Conservation (phyloP, 2,329 filamentous ascomycete genomes). For the Myrmaecium sp. region DNA sequence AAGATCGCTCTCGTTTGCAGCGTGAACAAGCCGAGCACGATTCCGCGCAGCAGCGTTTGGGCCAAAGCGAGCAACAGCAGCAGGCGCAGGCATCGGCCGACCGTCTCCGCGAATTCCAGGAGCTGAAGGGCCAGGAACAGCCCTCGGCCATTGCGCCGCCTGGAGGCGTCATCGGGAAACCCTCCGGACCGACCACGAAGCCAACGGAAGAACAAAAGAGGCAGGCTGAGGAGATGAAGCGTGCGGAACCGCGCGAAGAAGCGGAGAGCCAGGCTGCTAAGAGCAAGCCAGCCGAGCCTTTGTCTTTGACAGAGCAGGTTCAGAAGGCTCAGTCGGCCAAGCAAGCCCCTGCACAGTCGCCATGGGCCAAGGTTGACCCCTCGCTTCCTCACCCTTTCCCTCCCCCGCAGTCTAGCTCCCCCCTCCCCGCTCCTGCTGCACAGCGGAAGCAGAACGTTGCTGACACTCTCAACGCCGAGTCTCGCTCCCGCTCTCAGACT, state of each 20-base stretch:
- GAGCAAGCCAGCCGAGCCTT: constrained; percentile 28
- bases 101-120: constrained; percentile 69
- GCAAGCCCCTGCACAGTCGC: constrained; percentile 37
- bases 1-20: constrained; percentile 42
- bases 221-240: constrained; percentile 8
- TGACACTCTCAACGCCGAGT: constrained; percentile 48
- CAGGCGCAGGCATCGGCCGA: constrained; percentile 35
- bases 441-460: constrained; percentile 77
- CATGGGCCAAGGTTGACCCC: constrained; percentile 42
- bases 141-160: constrained; percentile 9
- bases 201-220: constrained; percentile 11
- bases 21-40: constrained; percentile 44
- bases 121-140: constrained; percentile 48
- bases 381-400: constrained; percentile 67
- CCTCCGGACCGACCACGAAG: constrained; percentile 6
- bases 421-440: constrained; percentile 74
- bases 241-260: constrained; percentile 9
- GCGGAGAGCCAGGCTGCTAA: constrained; percentile 3
- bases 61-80: constrained; percentile 27
- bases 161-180: constrained; percentile 21
- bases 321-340: constrained; percentile 53
- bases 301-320: constrained; percentile 70
- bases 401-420: constrained; percentile 58
- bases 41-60: constrained; percentile 23
- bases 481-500: constrained; percentile 61